Percentiles rank a stretch among this genome's conserved stretches.
These are phyloP conservation scores for Metschnikowia similis DNA, from an alignment of 805 yeast genomes.

Conservation along the genomic window DNA sequence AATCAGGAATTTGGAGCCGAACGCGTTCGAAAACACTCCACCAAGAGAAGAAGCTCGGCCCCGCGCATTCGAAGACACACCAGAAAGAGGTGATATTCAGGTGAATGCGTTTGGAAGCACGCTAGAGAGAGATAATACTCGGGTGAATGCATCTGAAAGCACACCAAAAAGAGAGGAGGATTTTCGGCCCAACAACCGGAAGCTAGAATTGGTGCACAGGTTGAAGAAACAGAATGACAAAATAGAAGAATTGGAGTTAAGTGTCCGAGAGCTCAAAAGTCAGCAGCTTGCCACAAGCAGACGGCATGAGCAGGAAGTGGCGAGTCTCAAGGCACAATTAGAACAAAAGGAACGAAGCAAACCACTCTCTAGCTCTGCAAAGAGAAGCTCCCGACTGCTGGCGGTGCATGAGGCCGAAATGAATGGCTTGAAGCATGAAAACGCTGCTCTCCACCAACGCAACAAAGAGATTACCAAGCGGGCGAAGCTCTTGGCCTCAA, in stretches of 20 bases:
- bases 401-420: constrained; percentile 3
- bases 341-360: neutral
- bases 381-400: neutral
- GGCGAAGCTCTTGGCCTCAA: constrained; percentile 4
- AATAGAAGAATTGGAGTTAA: constrained; percentile 13
- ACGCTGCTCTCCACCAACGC: constrained; percentile 3
- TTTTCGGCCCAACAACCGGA: neutral
- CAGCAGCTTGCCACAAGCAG: neutral
- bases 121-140: too few relatives aligned
- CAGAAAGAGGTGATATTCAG: too few relatives aligned
- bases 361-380: neutral
- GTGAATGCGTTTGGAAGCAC: too few relatives aligned
- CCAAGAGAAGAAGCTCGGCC: too few relatives aligned
- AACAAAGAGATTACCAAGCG: constrained; percentile 7
- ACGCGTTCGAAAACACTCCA: neutral
- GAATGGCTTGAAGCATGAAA: constrained; percentile 2
- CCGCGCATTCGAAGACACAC: too few relatives aligned
- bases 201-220: constrained; percentile 1
- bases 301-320: neutral
- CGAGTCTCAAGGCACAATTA: neutral
- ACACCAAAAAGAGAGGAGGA: neutral
- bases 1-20: neutral
- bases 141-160: neutral
- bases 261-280: constrained; percentile 9
- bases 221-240: constrained; percentile 12